Evolutionary conservation across 768 basidiomycete genomes (phyloP).

Genomic region (Psilocybe cyanescens): DNA sequence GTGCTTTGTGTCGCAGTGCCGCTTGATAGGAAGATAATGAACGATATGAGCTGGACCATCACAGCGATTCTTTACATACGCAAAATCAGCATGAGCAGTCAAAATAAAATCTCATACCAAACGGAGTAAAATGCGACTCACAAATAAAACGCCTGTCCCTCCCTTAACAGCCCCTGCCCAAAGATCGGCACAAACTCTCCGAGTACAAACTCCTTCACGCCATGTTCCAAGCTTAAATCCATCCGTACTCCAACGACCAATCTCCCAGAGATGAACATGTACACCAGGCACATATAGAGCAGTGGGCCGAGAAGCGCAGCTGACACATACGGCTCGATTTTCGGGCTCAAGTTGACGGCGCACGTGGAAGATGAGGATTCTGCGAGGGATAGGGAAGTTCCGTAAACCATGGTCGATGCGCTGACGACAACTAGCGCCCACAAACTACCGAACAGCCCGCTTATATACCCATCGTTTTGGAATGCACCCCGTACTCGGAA

Average conservation of each 20-base stretch:
- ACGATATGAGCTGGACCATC: conserved; percentile 15
- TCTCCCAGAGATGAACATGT: conserved; percentile 14
- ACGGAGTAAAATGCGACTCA: conserved; percentile 1
- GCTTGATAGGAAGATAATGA: conserved; percentile 17
- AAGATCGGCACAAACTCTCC: conserved; percentile 9
- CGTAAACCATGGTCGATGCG: conserved; percentile 8
- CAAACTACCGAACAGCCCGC: conserved; percentile 8
- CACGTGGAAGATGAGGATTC: conserved; percentile 1
- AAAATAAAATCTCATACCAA: neutral
- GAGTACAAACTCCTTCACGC: conserved; percentile 4
- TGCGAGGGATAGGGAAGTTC: neutral
- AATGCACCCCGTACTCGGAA: conserved; percentile 8
- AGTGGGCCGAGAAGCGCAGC: conserved; percentile 11
- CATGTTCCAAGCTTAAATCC: conserved; percentile 2
- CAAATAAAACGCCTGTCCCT: conserved; percentile 16
- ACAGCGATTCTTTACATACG: conserved; percentile 5
- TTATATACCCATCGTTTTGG: conserved; percentile 9
- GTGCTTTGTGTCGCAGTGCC: neutral
- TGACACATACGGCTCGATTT: conserved; percentile 7
- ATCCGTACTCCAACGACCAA: conserved; percentile 7
- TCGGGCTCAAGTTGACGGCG: neutral
- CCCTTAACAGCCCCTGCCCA: conserved; percentile 6
- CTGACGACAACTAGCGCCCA: conserved; percentile 5
- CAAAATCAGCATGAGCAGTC: too few relatives aligned
- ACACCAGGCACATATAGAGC: conserved; percentile 12